phyloP scores from a whole-genome alignment of 140 eudicot genomes.

The Oenanthe javanica region DNA sequence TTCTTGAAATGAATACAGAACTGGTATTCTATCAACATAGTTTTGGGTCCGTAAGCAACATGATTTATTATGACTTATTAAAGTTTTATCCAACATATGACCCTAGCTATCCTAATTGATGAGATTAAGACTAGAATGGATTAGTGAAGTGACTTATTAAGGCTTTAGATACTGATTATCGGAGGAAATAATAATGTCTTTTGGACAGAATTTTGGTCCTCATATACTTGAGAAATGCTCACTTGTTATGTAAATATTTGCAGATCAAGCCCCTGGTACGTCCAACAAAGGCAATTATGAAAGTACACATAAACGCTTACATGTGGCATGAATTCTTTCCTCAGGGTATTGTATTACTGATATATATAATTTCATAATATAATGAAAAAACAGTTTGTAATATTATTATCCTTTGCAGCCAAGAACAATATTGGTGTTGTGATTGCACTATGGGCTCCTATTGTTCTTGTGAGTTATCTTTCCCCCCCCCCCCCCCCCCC shows the following conservation, averaged over 20 bases:
- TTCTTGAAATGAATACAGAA: not conserved
- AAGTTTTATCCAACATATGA: not conserved
- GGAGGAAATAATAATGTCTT: not conserved
- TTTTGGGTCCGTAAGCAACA: not conserved
- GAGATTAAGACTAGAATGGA: not conserved
- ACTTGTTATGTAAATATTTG: constrained; percentile 8
- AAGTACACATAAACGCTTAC: constrained; percentile 41
- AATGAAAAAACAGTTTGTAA: not conserved
- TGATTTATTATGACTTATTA: not conserved
- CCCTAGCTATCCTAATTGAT: not conserved
- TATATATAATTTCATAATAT: not conserved
- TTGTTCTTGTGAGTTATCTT: constrained; percentile 55
- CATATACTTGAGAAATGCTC: not conserved
- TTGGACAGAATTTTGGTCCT: not conserved
- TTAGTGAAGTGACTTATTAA: not conserved
- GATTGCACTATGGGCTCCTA: constrained; percentile 88
- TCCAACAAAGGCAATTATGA: constrained; percentile 80
- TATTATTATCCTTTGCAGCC: constrained; percentile 39
- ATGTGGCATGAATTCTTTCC: constrained; percentile 96
- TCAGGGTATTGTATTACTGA: constrained; percentile 39
- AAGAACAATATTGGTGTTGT: constrained; percentile 77
- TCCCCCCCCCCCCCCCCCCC: too few relatives aligned
- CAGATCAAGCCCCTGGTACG: constrained; percentile 84
- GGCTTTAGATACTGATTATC: not conserved
- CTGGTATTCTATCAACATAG: not conserved